Evolutionary conservation across 257 asterid genomes (phyloP).

Genomic region (Scutellaria baicalensis): DNA sequence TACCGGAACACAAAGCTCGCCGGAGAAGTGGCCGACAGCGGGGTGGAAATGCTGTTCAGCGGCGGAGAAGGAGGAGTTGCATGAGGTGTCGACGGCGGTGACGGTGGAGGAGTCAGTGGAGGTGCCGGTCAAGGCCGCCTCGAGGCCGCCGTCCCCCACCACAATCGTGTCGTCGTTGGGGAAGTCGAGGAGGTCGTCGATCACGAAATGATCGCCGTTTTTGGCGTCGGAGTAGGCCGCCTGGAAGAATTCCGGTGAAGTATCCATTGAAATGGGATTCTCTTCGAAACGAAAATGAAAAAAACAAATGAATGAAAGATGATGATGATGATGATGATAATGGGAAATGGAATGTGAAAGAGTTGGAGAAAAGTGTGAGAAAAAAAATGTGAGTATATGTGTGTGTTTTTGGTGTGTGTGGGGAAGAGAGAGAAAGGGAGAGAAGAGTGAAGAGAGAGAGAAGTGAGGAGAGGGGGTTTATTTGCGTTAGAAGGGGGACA

Average conservation of each 20-base stretch:
- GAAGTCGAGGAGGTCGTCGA: conserved; percentile 76
- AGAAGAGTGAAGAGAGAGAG: conserved; percentile 7
- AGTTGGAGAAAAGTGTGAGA: background rate
- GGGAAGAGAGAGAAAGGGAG: conserved; percentile 7
- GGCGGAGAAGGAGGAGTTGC: conserved; percentile 38
- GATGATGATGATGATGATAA: no score
- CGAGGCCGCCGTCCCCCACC: conserved; percentile 14
- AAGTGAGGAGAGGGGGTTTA: conserved; percentile 49
- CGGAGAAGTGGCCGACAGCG: conserved; percentile 34
- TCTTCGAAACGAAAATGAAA: background rate
- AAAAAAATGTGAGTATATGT: background rate
- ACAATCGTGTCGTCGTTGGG: conserved; percentile 53
- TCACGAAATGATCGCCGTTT: conserved; percentile 47
- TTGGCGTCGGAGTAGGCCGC: conserved; percentile 38
- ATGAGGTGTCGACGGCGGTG: conserved; percentile 31
- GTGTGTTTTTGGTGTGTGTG: background rate
- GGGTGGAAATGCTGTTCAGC: conserved; percentile 18
- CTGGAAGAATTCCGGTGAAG: conserved; percentile 39
- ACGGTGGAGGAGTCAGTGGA: conserved; percentile 33
- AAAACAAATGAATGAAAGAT: background rate
- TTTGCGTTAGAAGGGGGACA: conserved; percentile 63
- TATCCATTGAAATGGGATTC: conserved; percentile 6
- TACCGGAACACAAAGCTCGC: conserved; percentile 77
- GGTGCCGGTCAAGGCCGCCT: conserved; percentile 11
- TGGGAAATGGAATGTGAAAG: background rate